Conservation (phyloP, 2,329 filamentous ascomycete species). For the Botrytis cinerea region DNA sequence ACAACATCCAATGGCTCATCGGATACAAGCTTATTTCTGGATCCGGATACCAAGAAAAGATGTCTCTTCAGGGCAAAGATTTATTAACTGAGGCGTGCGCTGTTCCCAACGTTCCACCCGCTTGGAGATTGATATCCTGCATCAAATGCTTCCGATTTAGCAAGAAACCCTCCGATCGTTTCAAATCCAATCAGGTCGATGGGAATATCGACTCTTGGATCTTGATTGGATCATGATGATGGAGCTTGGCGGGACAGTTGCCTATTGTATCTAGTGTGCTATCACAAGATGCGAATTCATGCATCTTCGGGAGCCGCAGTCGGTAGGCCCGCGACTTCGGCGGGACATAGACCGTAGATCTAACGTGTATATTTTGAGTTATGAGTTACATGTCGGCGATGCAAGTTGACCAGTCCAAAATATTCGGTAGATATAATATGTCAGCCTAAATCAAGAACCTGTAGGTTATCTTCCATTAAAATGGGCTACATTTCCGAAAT, state of each 20-base stretch:
- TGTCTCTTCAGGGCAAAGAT: background rate
- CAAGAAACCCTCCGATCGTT: background rate
- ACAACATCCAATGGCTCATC: too few relatives aligned
- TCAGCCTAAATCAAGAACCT: background rate
- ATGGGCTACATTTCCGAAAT: background rate
- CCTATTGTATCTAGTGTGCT: background rate
- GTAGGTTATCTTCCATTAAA: background rate
- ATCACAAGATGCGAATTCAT: background rate
- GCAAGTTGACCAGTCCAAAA: background rate
- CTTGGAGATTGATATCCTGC: background rate
- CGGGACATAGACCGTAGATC: background rate
- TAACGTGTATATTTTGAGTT: background rate
- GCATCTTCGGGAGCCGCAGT: background rate
- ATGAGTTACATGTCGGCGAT: background rate
- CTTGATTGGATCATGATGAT: background rate
- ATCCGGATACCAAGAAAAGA: too few relatives aligned
- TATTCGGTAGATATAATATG: background rate
- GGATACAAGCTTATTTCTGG: too few relatives aligned
- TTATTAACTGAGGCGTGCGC: background rate
- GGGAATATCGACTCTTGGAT: background rate
- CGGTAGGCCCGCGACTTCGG: background rate
- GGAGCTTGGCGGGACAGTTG: background rate
- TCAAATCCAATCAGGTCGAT: background rate
- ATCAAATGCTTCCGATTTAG: background rate
- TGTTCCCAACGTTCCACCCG: background rate